phyloP scores from a whole-genome alignment of 306 rosid genomes.

The Parietaria judaica region DNA sequence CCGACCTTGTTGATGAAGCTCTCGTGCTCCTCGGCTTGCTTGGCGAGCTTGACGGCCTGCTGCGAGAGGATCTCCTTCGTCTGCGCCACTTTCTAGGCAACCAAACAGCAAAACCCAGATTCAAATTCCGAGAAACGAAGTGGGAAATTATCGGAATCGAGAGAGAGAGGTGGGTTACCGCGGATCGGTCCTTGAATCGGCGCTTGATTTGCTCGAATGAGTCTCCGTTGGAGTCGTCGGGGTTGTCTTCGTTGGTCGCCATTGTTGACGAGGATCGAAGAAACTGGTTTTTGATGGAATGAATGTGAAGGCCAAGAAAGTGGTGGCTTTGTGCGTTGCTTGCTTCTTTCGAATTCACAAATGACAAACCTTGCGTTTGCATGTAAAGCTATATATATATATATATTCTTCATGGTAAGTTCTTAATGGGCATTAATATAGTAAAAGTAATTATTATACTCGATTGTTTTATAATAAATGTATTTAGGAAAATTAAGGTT shows the following conservation, averaged over 20 bases:
- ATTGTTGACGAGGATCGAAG: conserved; percentile 13
- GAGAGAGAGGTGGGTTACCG: conserved; percentile 26
- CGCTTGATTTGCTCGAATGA: conserved; percentile 38
- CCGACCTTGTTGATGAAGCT: conserved; percentile 71
- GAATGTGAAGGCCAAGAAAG: background rate
- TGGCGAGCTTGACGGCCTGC: conserved; percentile 76
- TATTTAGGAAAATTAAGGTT: too few species aligned
- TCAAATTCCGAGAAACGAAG: conserved; percentile 11
- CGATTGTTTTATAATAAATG: too few species aligned
- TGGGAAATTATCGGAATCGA: background rate
- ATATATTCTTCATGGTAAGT: too few species aligned
- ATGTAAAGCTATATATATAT: background rate
- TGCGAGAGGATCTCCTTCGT: conserved; percentile 56
- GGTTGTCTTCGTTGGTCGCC: conserved; percentile 46
- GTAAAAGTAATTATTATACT: too few species aligned
- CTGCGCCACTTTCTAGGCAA: conserved; percentile 42
- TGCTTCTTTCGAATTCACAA: background rate
- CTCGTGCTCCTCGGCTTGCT: conserved; percentile 86
- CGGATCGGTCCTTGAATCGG: conserved; percentile 58
- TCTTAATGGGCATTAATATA: too few species aligned
- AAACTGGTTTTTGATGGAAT: background rate
- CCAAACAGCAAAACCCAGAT: conserved; percentile 27
- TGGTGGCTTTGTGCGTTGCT: background rate
- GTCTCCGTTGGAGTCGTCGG: conserved; percentile 38
- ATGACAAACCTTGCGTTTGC: too few species aligned